Conservation (phyloP, 1,284 basidiomycete species). For the Tetrapyrgos nigripes region DNA sequence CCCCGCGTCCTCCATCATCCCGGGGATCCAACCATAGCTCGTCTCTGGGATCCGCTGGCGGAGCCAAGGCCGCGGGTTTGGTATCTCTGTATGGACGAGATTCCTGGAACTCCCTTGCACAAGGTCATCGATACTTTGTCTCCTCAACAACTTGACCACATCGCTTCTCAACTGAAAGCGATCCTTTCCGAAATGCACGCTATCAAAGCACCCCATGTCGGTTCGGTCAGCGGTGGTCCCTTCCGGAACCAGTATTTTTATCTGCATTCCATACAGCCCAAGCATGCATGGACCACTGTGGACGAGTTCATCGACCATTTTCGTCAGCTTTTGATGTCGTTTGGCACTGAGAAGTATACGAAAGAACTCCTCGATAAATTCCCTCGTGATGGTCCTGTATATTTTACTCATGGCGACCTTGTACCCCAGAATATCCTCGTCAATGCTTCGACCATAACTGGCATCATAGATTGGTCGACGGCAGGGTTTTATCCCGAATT, state of each 20-base stretch:
- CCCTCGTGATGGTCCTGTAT: not conserved
- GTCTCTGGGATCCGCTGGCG: constrained; percentile 8
- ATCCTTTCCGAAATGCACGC: constrained; percentile 10
- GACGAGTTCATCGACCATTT: constrained; percentile 10
- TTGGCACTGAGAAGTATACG: constrained; percentile 11
- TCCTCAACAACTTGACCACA: constrained; percentile 5
- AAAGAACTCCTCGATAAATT: constrained; percentile 6
- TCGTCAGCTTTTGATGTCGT: constrained; percentile 4
- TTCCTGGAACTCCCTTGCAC: constrained; percentile 3
- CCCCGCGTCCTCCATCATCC: constrained; percentile 10
- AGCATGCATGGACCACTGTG: constrained; percentile 1
- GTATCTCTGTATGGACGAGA: constrained; percentile 13
- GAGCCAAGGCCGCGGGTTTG: constrained; percentile 5
- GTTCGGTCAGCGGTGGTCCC: constrained; percentile 8
- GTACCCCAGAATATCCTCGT: constrained; percentile 22
- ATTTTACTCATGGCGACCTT: constrained; percentile 20
- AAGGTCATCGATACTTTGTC: constrained; percentile 10
- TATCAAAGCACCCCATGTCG: not conserved
- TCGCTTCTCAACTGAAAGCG: constrained; percentile 8
- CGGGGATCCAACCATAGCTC: not conserved
- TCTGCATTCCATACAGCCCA: constrained; percentile 3
- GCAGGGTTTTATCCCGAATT: constrained; percentile 19
- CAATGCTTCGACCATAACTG: constrained; percentile 13
- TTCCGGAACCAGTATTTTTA: constrained; percentile 9
- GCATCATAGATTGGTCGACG: constrained; percentile 18